Conservation (phyloP, 768 basidiomycete species). For the Lepiota brunneoincarnata region DNA sequence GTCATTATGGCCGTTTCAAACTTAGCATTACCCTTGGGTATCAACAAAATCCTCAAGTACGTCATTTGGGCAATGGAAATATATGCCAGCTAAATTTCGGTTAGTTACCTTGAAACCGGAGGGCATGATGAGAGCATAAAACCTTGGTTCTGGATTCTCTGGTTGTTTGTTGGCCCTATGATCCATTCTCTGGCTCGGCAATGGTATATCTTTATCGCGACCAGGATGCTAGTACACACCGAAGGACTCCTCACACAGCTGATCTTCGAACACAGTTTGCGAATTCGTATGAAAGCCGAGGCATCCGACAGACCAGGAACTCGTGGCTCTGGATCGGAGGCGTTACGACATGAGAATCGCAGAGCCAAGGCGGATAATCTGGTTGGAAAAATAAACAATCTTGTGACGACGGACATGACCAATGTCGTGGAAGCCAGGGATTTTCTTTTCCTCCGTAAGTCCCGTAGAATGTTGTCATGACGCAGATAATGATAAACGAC, state of each 20-base stretch:
- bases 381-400: conserved; percentile 71
- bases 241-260: conserved; percentile 44
- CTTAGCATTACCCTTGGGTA: conserved; percentile 37
- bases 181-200: conserved; percentile 19
- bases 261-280: conserved; percentile 43
- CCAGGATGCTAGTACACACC: conserved; percentile 40
- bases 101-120: conserved; percentile 22
- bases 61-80: not conserved
- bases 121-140: conserved; percentile 9
- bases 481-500: not conserved
- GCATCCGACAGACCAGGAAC: conserved; percentile 12
- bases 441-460: conserved; percentile 12
- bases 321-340: not conserved
- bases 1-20: conserved; percentile 23
- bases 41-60: conserved; percentile 40
- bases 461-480: too few species aligned
- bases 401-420: conserved; percentile 58
- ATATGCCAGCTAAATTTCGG: not conserved
- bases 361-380: conserved; percentile 34
- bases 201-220: conserved; percentile 40
- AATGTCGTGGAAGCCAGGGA: conserved; percentile 28
- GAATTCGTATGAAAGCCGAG: conserved; percentile 56
- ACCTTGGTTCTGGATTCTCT: conserved; percentile 18
- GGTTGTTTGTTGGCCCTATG: conserved; percentile 10
- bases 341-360: not conserved